These are phyloP conservation scores for Clarireedia hainanense DNA, from an alignment of 2,329 filamentous ascomycete genomes.

Conservation along the genomic window DNA sequence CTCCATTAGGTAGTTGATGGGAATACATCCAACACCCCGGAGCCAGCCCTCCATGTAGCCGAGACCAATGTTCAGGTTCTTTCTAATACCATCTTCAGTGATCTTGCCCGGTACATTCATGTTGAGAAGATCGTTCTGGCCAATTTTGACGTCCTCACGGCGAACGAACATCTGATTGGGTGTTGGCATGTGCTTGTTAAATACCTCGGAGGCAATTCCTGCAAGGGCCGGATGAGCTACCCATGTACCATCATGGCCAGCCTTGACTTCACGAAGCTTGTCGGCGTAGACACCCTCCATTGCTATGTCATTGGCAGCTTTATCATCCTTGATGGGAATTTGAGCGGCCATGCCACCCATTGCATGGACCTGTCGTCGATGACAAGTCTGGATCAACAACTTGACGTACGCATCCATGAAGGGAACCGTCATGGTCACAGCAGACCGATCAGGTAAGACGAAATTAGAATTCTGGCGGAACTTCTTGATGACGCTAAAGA, in stretches of 20 bases:
- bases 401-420: slow-evolving; percentile 99
- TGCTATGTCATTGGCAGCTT: slow-evolving; percentile 81
- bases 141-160: slow-evolving; percentile 81
- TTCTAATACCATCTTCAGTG: slow-evolving; percentile 90
- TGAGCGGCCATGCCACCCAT: slow-evolving; percentile 99
- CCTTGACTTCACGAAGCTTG: slow-evolving; percentile 91
- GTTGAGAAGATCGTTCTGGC: slow-evolving; percentile 86
- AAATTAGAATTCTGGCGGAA: slow-evolving; percentile 94
- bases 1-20: slow-evolving; percentile 98
- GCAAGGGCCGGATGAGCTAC: slow-evolving; percentile 94
- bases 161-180: slow-evolving; percentile 92
- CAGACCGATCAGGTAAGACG: slow-evolving; percentile 81
- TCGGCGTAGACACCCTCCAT: slow-evolving; percentile 91
- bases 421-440: slow-evolving; percentile 94
- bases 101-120: slow-evolving; percentile 93
- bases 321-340: slow-evolving; percentile 96
- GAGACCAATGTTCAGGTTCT: slow-evolving; percentile 95
- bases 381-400: slow-evolving; percentile 96
- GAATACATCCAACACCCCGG: slow-evolving; percentile 87
- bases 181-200: slow-evolving; percentile 98
- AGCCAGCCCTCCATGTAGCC: slow-evolving; percentile 99
- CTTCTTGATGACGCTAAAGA: slow-evolving; percentile 99
- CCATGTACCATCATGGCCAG: slow-evolving; percentile 94
- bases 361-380: slow-evolving; percentile 92
- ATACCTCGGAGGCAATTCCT: slow-evolving; percentile 78